Evolutionary conservation across 768 basidiomycete genomes (phyloP), one percentile per base, ranked within the genome.

Genomic region (Trametes punicea): DNA sequence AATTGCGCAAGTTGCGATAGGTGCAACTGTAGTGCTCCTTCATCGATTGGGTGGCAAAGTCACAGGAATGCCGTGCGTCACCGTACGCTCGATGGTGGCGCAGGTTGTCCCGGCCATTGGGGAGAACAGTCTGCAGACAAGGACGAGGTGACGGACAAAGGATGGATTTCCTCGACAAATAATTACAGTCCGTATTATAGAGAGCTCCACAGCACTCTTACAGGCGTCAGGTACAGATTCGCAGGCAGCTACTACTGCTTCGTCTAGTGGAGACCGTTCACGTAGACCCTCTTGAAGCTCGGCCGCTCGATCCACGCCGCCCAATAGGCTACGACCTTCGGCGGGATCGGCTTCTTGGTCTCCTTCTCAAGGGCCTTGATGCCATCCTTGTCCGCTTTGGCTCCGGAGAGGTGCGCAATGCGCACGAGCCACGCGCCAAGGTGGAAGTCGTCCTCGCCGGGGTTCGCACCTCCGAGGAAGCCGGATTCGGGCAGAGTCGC

Each of bases 391-490:
- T 69, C 70, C 11, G 66, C 64, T 16, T 65, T 68, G 23, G 70
- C 76, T 1, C 78, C 78, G 1, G 64, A 52, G 5, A 77, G 60
- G 20, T 69, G 68, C 10, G 72, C 71, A 23, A 81, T 74, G 27
- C 78, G 75, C 23, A 79, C 75, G 27, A 83, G 67, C 81, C 79
- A 84, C 7, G 73, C 78, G 6, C 59, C 77, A 38, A 83, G 68
- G 66, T 81, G 81, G 70, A 78, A 81, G 62, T 81, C 83, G 51
- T 79, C 80, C 63, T 81, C 79, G 8, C 80, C 75, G 0, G 80
- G 79, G 36, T 49, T 60, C 4, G 66, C 72, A 8, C 80, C 81
- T 18, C 74, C 77, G 34, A 81, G 69, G 69, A 82, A 83, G 4
- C 74, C 74, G 8, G 68, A 71, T 13, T 68, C 69, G 16, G 76